phyloP scores from a whole-genome alignment of 2,329 filamentous ascomycete genomes.

The Dothiorella sarmentorum region DNA sequence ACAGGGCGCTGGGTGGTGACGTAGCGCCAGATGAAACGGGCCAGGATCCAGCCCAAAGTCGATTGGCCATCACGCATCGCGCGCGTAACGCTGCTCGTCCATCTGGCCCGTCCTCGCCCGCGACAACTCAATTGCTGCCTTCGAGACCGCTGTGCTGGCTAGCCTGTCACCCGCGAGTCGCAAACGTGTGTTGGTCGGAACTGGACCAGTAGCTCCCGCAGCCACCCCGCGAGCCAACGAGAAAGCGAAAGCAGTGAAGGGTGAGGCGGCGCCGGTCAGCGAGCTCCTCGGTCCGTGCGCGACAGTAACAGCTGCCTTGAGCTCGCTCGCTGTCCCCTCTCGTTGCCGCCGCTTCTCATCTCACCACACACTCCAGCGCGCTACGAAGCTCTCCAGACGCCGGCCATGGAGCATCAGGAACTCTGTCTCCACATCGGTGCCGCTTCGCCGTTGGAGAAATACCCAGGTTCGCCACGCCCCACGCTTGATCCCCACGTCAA shows the following conservation, averaged over 20 bases:
- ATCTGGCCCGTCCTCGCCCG: not conserved
- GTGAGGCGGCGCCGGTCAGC: conserved; percentile 8
- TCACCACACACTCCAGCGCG: not conserved
- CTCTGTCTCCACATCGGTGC: conserved; percentile 36
- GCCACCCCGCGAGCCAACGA: not conserved
- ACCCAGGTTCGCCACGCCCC: conserved; percentile 33
- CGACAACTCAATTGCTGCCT: not conserved
- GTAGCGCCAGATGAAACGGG: conserved; percentile 13
- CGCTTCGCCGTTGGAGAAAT: conserved; percentile 35
- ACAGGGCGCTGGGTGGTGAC: conserved; percentile 11
- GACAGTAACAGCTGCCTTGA: not conserved
- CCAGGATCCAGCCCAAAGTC: not conserved
- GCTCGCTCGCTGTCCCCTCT: conserved; percentile 2
- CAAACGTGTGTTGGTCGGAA: not conserved
- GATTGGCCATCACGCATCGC: conserved; percentile 3
- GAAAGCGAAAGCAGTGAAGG: not conserved
- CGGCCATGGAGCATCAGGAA: conserved; percentile 24
- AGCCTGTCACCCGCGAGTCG: not conserved
- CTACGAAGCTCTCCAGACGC: conserved; percentile 3
- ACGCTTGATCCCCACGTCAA: not conserved
- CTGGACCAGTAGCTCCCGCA: not conserved
- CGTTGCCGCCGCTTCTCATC: not conserved
- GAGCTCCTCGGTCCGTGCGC: not conserved
- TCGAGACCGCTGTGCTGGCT: not conserved
- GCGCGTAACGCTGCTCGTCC: conserved; percentile 3